Conservation (phyloP, 2,329 filamentous ascomycete species). For the Microthyrium microscopicum region DNA sequence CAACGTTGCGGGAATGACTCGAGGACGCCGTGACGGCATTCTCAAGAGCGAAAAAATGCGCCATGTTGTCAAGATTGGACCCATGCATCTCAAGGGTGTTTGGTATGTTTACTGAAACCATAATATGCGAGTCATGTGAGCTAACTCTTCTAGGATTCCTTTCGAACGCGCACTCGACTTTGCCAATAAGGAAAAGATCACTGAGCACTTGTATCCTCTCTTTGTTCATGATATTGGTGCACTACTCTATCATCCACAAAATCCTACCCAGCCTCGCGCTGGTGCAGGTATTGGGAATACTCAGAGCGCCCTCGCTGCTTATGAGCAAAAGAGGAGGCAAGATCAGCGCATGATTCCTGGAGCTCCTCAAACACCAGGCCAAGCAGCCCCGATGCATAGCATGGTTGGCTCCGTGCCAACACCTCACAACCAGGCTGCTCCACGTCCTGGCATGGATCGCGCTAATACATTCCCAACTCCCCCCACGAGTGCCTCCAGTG, state of each 20-base stretch:
- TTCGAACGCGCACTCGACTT: slow-evolving; percentile 96
- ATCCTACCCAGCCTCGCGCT: slow-evolving; percentile 63
- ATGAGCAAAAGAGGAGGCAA: slow-evolving; percentile 52
- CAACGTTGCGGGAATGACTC: slow-evolving; percentile 96
- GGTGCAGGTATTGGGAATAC: slow-evolving; percentile 47
- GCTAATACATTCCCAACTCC: slow-evolving; percentile 90
- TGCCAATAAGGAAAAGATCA: slow-evolving; percentile 99
- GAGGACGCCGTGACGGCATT: slow-evolving; percentile 86
- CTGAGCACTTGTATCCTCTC: slow-evolving; percentile 80
- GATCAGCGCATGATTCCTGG: slow-evolving; percentile 29
- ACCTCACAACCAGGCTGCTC: slow-evolving; percentile 42
- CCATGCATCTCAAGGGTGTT: slow-evolving; percentile 96
- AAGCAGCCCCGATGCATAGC: slow-evolving; percentile 53
- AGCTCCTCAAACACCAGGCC: slow-evolving; percentile 34
- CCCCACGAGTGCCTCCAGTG: slow-evolving; percentile 78
- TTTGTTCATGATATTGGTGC: slow-evolving; percentile 97
- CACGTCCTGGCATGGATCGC: slow-evolving; percentile 61
- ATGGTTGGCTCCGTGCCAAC: slow-evolving; percentile 38
- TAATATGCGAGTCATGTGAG: not conserved
- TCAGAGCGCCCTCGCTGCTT: slow-evolving; percentile 47
- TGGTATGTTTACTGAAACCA: slow-evolving; percentile 49
- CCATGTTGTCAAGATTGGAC: slow-evolving; percentile 95
- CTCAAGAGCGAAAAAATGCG: slow-evolving; percentile 94
- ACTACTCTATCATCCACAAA: slow-evolving; percentile 82
- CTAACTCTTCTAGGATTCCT: slow-evolving; percentile 54